These are phyloP conservation scores for Umbilicus rupestris DNA, from an alignment of 164 flowering plant genomes.

Conservation along the genomic window DNA sequence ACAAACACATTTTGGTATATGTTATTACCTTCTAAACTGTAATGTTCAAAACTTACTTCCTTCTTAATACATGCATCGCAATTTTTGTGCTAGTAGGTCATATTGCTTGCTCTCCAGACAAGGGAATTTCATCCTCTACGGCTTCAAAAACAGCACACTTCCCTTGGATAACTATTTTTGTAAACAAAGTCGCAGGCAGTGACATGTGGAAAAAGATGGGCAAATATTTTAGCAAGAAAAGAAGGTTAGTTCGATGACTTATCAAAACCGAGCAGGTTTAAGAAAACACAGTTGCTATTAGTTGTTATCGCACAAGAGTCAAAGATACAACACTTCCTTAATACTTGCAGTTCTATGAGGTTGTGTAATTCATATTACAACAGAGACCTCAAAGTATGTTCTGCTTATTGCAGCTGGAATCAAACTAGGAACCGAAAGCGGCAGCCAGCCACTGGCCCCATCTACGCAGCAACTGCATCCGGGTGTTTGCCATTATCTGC, in stretches of 20 bases:
- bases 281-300: background rate
- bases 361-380: background rate
- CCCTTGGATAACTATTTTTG: too few relatives aligned
- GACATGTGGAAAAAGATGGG: too few relatives aligned
- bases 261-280: too few relatives aligned
- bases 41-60: background rate
- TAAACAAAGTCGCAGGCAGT: too few relatives aligned
- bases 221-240: too few relatives aligned
- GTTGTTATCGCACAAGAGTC: background rate
- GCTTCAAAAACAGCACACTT: too few relatives aligned
- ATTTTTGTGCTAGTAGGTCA: background rate
- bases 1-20: background rate
- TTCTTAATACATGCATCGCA: background rate
- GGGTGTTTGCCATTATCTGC: slow-evolving; percentile 3
- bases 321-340: background rate
- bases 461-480: background rate
- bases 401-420: background rate
- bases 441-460: background rate
- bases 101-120: background rate
- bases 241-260: too few relatives aligned
- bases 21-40: background rate
- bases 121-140: too few relatives aligned
- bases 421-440: background rate
- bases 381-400: background rate
- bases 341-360: slow-evolving; percentile 1